Percentiles rank a stretch among this genome's conserved stretches.
Conservation (phyloP, 306 rosid genomes). For the Luffa acutangula region DNA sequence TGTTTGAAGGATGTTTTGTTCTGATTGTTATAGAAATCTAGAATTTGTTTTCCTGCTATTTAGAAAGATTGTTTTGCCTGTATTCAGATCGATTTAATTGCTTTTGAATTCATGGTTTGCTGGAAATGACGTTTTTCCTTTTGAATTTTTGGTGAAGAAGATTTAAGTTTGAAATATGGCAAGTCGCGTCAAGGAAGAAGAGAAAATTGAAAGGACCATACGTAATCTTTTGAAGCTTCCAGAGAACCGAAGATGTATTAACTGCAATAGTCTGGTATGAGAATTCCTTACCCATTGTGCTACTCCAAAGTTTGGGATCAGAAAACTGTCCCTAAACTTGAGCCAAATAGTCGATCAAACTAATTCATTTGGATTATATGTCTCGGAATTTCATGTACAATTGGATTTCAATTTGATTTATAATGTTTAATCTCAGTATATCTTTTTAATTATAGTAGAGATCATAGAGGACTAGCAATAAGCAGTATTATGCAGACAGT, state of each 20-base stretch:
- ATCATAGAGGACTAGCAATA: not conserved
- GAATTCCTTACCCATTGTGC: not conserved
- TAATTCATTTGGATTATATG: not conserved
- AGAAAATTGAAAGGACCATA: slow-evolving; percentile 44
- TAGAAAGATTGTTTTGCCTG: not conserved
- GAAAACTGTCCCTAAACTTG: not conserved
- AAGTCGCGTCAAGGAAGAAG: slow-evolving; percentile 54
- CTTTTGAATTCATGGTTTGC: not conserved
- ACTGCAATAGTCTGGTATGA: slow-evolving; percentile 77
- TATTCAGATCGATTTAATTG: not conserved
- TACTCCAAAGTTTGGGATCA: not conserved
- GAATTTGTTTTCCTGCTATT: not conserved
- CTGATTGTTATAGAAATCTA: not conserved
- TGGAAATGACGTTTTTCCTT: slow-evolving; percentile 3
- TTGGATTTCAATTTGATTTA: not conserved
- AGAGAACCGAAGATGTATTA: slow-evolving; percentile 72
- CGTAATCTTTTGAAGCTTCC: slow-evolving; percentile 67
- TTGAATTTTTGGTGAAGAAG: slow-evolving; percentile 1
- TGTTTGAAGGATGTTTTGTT: not conserved
- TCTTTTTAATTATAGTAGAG: not conserved
- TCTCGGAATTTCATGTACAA: not conserved
- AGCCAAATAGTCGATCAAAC: not conserved
- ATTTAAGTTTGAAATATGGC: slow-evolving; percentile 33
- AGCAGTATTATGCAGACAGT: not conserved
- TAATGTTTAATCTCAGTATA: not conserved